Conservation (phyloP, 805 yeast species). For the Ogataea nakhonphanomensis region DNA sequence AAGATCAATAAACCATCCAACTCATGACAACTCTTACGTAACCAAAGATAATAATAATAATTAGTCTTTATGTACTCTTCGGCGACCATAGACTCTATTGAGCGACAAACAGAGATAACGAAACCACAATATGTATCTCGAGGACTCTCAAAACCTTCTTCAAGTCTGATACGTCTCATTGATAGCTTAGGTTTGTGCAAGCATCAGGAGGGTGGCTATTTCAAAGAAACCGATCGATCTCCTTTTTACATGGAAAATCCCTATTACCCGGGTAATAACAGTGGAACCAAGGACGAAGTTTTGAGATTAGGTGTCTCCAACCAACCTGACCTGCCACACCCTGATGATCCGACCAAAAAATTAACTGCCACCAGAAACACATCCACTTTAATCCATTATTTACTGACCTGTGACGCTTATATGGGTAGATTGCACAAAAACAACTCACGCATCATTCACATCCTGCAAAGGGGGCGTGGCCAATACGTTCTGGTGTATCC, state of each 20-base stretch:
- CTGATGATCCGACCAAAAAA: slow-evolving; percentile 16
- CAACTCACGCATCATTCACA: slow-evolving; percentile 51
- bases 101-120: slow-evolving; percentile 9
- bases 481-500: slow-evolving; percentile 53
- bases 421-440: slow-evolving; percentile 51
- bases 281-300: slow-evolving; percentile 14
- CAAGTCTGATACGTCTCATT: slow-evolving; percentile 32
- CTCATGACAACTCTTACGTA: slow-evolving; percentile 20
- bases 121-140: slow-evolving; percentile 24
- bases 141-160: slow-evolving; percentile 17
- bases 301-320: slow-evolving; percentile 13
- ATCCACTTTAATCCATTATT: slow-evolving; percentile 51
- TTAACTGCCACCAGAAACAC: slow-evolving; percentile 35
- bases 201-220: slow-evolving; percentile 58
- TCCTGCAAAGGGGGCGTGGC: slow-evolving; percentile 53
- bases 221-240: slow-evolving; percentile 53
- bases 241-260: slow-evolving; percentile 41
- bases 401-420: slow-evolving; percentile 49
- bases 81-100: slow-evolving; percentile 25
- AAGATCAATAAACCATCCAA: slow-evolving; percentile 59
- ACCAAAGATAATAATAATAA: neutral
- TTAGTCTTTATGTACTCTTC: slow-evolving; percentile 13
- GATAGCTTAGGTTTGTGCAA: slow-evolving; percentile 35
- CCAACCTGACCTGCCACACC: slow-evolving; percentile 14
- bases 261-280: slow-evolving; percentile 31